Conservation (phyloP, 192 early-diverging fungal genomes). For the Podila minutissima region DNA sequence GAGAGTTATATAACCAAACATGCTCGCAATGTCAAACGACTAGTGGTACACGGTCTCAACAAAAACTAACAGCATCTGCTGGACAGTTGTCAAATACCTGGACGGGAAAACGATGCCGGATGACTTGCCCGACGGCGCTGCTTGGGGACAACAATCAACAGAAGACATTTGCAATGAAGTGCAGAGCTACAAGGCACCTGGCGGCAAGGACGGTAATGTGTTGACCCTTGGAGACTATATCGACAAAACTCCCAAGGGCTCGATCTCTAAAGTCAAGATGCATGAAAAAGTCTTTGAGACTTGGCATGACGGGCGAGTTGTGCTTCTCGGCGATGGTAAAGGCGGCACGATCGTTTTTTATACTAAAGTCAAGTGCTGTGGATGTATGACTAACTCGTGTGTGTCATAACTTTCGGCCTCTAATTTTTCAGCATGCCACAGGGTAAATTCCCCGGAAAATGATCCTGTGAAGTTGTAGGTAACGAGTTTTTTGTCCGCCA, state of each 20-base stretch:
- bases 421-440: not conserved
- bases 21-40: not conserved
- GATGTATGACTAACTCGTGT: no score
- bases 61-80: not conserved
- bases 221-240: not conserved
- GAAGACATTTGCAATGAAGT: slow-evolving; percentile 10
- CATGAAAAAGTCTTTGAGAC: slow-evolving; percentile 5
- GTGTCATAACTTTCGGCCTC: not conserved
- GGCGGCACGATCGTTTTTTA: not conserved
- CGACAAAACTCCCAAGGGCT: not conserved
- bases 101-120: not conserved
- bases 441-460: not conserved
- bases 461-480: no score
- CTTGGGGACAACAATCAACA: not conserved
- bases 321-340: slow-evolving; percentile 8
- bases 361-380: no score
- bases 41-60: not conserved
- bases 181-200: not conserved
- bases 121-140: not conserved
- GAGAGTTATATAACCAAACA: no score
- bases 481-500: no score
- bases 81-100: not conserved
- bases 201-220: not conserved
- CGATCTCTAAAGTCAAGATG: slow-evolving; percentile 9
- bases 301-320: not conserved